Evolutionary conservation across 768 basidiomycete genomes (phyloP).

Genomic region (Suillus subluteus): DNA sequence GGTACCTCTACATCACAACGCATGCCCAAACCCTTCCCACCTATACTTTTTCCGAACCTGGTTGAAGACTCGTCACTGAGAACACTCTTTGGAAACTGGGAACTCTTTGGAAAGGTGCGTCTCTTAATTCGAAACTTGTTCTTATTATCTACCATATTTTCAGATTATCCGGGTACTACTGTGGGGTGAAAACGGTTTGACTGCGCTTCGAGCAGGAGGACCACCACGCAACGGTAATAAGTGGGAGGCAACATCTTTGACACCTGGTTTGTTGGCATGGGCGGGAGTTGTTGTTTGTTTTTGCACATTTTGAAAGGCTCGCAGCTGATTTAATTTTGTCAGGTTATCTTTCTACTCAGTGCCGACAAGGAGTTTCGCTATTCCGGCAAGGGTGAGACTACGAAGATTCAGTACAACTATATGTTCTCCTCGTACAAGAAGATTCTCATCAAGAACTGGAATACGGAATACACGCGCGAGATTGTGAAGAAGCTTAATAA

Average conservation of each 20-base stretch:
- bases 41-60: not conserved
- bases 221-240: not conserved
- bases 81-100: conserved; percentile 5
- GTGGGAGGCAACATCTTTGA: not conserved
- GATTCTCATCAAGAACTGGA: conserved; percentile 10
- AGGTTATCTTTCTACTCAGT: not conserved
- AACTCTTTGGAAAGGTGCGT: conserved; percentile 2
- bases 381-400: not conserved
- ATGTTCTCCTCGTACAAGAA: conserved; percentile 11
- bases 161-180: not conserved
- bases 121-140: not conserved
- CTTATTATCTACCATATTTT: not conserved
- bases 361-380: conserved; percentile 1
- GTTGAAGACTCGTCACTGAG: not conserved
- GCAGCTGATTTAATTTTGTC: not conserved
- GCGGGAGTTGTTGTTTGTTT: not conserved
- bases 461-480: not conserved
- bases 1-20: not conserved
- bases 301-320: not conserved
- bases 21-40: not conserved
- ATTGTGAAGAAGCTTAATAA: not conserved
- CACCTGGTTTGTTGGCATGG: conserved; percentile 8
- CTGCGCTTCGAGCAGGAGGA: not conserved
- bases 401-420: not conserved
- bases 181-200: not conserved